Conservation (phyloP, 2,329 filamentous ascomycete genomes). For the Trichoderma sp. region DNA sequence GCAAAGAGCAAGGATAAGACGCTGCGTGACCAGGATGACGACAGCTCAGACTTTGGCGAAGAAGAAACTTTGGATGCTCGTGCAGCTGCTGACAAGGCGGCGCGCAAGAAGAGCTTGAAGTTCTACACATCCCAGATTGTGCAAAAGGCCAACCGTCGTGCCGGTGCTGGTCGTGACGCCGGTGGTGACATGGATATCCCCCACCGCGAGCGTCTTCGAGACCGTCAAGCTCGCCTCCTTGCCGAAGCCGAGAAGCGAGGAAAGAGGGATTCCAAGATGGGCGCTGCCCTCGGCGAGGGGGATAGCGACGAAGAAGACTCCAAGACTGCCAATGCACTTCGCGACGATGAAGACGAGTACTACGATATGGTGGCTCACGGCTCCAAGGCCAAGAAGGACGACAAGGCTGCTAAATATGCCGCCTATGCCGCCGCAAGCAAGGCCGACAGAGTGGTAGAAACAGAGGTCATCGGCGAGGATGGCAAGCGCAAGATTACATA, state of each 20-base stretch:
- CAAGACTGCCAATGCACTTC: slow-evolving; percentile 48
- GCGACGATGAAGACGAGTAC: slow-evolving; percentile 68
- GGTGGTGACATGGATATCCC: slow-evolving; percentile 83
- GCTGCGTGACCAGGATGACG: slow-evolving; percentile 46
- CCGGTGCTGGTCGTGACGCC: slow-evolving; percentile 66
- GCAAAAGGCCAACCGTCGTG: slow-evolving; percentile 87
- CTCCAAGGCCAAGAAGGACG: slow-evolving; percentile 68
- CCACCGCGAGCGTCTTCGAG: slow-evolving; percentile 81
- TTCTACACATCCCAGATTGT: slow-evolving; percentile 99
- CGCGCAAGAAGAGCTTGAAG: slow-evolving; percentile 84
- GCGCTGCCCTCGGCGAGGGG: slow-evolving; percentile 67
- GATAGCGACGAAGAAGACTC: slow-evolving; percentile 68
- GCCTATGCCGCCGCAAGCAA: slow-evolving; percentile 61
- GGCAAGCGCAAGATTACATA: slow-evolving; percentile 93
- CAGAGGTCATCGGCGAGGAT: slow-evolving; percentile 70
- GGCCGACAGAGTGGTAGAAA: slow-evolving; percentile 59
- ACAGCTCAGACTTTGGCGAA: slow-evolving; percentile 90
- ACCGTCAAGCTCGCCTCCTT: slow-evolving; percentile 81
- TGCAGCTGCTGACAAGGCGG: slow-evolving; percentile 81
- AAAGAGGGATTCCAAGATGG: slow-evolving; percentile 58
- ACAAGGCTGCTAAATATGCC: slow-evolving; percentile 59
- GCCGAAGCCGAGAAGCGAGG: slow-evolving; percentile 85
- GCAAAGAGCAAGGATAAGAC: slow-evolving; percentile 36
- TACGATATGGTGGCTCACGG: slow-evolving; percentile 81
- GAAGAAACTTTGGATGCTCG: slow-evolving; percentile 74